phyloP scores from a whole-genome alignment of 805 yeast genomes.

The Scheffersomyces coipomensis region DNA sequence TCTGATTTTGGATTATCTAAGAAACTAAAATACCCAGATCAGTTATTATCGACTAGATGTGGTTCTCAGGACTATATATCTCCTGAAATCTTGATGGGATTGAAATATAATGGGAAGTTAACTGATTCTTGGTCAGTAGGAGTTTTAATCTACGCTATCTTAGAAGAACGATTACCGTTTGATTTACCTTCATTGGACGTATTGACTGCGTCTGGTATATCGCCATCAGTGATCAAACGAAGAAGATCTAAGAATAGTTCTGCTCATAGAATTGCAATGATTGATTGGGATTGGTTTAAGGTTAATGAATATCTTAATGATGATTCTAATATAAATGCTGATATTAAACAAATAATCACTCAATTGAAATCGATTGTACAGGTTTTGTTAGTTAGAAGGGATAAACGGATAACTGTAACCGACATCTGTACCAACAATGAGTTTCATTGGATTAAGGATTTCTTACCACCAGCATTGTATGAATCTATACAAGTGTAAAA shows the following conservation, averaged over 20 bases:
- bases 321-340: conserved; percentile 8
- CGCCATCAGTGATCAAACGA: conserved; percentile 43
- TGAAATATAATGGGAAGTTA: conserved; percentile 86
- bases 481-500: background rate
- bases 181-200: conserved; percentile 67
- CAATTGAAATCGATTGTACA: conserved; percentile 30
- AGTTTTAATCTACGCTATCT: conserved; percentile 77
- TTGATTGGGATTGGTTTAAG: conserved; percentile 86
- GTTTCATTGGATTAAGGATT: conserved; percentile 24
- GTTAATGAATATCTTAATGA: conserved; percentile 17
- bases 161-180: conserved; percentile 89
- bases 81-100: conserved; percentile 89
- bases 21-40: conserved; percentile 55
- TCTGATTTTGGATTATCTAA: conserved; percentile 92
- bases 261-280: conserved; percentile 87
- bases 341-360: conserved; percentile 15
- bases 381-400: conserved; percentile 35
- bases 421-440: conserved; percentile 13
- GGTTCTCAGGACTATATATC: conserved; percentile 97
- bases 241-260: conserved; percentile 49
- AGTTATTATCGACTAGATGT: conserved; percentile 79
- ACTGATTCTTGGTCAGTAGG: conserved; percentile 97
- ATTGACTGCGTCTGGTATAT: conserved; percentile 30
- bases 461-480: conserved; percentile 11
- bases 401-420: conserved; percentile 22